phyloP scores from a whole-genome alignment of 169 alveolate species.

The Plasmodium ovale region DNA sequence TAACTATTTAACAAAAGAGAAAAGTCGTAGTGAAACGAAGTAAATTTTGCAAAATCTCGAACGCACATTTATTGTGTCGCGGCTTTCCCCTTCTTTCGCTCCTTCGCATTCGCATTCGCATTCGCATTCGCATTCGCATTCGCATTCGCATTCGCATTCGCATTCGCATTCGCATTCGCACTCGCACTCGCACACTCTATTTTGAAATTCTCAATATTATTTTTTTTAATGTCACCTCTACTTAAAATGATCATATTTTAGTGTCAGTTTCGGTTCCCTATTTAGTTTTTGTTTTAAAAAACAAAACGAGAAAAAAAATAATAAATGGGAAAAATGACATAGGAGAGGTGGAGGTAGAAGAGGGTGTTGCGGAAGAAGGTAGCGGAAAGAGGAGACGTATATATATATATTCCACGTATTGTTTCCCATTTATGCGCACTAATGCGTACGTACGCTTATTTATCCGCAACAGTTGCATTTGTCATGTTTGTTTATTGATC shows the following conservation, averaged over 20 bases:
- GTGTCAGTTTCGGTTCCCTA: too few species aligned
- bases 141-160: too few species aligned
- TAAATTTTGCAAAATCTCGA: too few species aligned
- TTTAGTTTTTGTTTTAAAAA: constrained; percentile 21
- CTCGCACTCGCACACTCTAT: too few species aligned
- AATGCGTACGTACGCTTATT: background rate
- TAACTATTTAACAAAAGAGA: constrained; percentile 32
- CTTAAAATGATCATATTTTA: constrained; percentile 14
- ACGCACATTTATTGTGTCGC: background rate
- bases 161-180: too few species aligned
- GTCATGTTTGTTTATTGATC: constrained; percentile 6
- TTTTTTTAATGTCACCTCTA: background rate
- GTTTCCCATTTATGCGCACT: too few species aligned
- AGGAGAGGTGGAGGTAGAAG: too few species aligned
- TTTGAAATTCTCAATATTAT: background rate
- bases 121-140: too few species aligned
- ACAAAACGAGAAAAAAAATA: constrained; percentile 4
- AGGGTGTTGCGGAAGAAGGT: too few species aligned
- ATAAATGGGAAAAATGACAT: too few species aligned
- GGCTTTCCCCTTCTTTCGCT: background rate
- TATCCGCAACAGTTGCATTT: background rate
- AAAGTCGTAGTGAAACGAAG: constrained; percentile 4
- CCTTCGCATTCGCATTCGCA: background rate
- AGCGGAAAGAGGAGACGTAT: too few species aligned
- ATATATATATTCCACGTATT: too few species aligned